phyloP scores from a whole-genome alignment of 345 rosid genomes.

The Arabis hirsuta region DNA sequence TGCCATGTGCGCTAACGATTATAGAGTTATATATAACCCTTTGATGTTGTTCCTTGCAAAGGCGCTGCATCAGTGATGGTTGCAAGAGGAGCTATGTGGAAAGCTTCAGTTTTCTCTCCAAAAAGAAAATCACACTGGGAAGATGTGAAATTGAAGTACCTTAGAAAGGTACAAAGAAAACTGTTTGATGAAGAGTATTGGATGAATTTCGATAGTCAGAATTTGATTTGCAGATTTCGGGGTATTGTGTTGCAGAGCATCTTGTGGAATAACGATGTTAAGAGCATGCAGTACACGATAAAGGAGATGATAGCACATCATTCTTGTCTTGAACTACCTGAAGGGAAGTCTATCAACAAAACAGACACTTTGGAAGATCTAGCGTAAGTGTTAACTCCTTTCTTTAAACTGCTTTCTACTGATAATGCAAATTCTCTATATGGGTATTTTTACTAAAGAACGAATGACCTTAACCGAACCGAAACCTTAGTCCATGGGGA shows the following conservation, averaged over 20 bases:
- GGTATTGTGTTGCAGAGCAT: slow-evolving; percentile 65
- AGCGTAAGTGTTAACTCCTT: slow-evolving; percentile 60
- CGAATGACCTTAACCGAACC: no score
- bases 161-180: slow-evolving; percentile 63
- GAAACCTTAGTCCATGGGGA: no score
- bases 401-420: neutral
- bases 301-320: slow-evolving; percentile 82
- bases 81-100: slow-evolving; percentile 97
- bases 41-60: slow-evolving; percentile 35
- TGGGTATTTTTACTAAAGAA: neutral
- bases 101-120: slow-evolving; percentile 87
- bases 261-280: slow-evolving; percentile 84
- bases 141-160: slow-evolving; percentile 69
- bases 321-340: slow-evolving; percentile 78
- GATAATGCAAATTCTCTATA: neutral
- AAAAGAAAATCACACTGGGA: slow-evolving; percentile 70
- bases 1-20: neutral
- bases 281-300: slow-evolving; percentile 83
- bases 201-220: neutral
- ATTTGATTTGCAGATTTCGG: slow-evolving; percentile 19
- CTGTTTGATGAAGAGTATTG: neutral
- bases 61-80: slow-evolving; percentile 94
- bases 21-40: slow-evolving; percentile 4
- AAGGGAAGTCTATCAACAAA: slow-evolving; percentile 79
- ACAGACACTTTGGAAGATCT: slow-evolving; percentile 76